Conservation (phyloP, 306 rosid genomes). For the Neltuma alba region DNA sequence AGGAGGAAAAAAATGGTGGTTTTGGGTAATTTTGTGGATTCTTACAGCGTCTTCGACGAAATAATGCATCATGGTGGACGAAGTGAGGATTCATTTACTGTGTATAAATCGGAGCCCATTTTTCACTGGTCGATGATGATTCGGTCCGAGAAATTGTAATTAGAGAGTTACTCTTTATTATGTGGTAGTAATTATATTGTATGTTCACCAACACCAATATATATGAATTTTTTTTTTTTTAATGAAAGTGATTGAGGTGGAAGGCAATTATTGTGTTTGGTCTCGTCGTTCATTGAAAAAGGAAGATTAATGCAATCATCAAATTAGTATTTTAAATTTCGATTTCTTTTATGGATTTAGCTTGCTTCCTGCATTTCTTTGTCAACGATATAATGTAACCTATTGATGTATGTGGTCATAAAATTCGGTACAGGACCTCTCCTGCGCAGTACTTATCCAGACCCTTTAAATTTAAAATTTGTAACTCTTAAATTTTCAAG, state of each 20-base stretch:
- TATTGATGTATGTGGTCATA: no score
- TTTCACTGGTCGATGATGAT: neutral
- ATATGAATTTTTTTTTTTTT: neutral
- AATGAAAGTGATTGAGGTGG: constrained; percentile 7
- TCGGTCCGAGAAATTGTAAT: constrained; percentile 26
- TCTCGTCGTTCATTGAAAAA: neutral
- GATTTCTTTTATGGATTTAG: no score
- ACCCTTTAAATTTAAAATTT: neutral
- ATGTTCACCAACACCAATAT: constrained; percentile 7
- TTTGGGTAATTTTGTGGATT: no score
- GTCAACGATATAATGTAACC: no score
- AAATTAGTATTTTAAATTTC: no score
- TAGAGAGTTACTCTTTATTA: neutral
- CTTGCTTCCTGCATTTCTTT: neutral
- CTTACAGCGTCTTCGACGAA: no score
- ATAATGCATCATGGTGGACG: neutral
- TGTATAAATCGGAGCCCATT: constrained; percentile 13
- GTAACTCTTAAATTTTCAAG: neutral
- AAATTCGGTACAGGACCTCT: no score
- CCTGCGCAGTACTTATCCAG: neutral
- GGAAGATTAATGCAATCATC: neutral
- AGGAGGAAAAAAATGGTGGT: no score
- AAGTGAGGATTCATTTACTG: constrained; percentile 23
- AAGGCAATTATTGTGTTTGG: neutral
- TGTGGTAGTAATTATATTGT: neutral